Conservation (phyloP, 768 basidiomycete species). For the Nevesoporus exiguus region DNA sequence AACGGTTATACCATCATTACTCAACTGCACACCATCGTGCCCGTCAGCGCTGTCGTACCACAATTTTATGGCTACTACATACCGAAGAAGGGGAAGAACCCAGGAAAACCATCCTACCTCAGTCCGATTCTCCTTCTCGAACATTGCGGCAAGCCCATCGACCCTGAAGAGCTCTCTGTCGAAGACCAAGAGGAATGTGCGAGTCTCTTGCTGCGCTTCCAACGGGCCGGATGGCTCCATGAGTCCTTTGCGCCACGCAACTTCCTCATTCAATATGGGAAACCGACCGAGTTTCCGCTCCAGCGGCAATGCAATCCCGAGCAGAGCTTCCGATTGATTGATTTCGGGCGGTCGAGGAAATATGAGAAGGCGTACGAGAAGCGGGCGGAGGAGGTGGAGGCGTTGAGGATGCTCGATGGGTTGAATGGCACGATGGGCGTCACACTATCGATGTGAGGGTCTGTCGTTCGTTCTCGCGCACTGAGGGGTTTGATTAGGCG, state of each 20-base stretch:
- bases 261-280: conserved; percentile 42
- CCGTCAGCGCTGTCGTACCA: conserved; percentile 51
- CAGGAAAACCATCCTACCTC: conserved; percentile 5
- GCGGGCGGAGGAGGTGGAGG: not conserved
- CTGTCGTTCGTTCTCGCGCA: too few relatives aligned
- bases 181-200: conserved; percentile 43
- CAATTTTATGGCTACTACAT: conserved; percentile 64
- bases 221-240: conserved; percentile 37
- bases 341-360: conserved; percentile 42
- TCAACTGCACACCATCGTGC: conserved; percentile 40
- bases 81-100: conserved; percentile 7
- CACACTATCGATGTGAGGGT: not conserved
- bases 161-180: conserved; percentile 21
- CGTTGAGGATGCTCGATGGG: conserved; percentile 6
- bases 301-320: conserved; percentile 3
- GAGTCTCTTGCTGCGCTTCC: conserved; percentile 40
- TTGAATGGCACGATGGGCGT: not conserved
- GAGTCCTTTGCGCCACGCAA: conserved; percentile 43
- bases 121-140: conserved; percentile 48
- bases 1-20: conserved; percentile 22
- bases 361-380: not conserved
- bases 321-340: conserved; percentile 47
- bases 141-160: conserved; percentile 41
- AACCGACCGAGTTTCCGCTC: conserved; percentile 31
- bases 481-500: too few relatives aligned